Conservation (phyloP, 495 filamentous ascomycete species). For the Lasiosphaeris hirsuta region DNA sequence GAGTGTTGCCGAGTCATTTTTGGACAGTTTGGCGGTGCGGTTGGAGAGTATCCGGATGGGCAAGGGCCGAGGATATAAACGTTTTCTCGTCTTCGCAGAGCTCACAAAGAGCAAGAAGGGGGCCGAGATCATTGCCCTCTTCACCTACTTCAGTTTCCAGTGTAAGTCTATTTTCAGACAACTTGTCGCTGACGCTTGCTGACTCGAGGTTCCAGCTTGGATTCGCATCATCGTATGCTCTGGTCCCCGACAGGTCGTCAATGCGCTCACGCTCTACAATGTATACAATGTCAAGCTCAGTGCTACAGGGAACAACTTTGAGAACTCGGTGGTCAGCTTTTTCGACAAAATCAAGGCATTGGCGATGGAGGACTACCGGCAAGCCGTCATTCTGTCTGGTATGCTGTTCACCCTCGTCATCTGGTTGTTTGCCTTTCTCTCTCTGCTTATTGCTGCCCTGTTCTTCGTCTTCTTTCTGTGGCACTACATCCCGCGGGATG, state of each 20-base stretch:
- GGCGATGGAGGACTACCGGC: conserved; percentile 64
- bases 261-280: conserved; percentile 80
- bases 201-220: conserved; percentile 53
- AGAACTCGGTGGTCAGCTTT: conserved; percentile 57
- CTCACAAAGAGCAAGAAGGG: conserved; percentile 90
- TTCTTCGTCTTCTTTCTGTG: conserved; percentile 87
- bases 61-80: conserved; percentile 65
- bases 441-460: conserved; percentile 64
- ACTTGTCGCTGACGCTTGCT: background rate
- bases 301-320: conserved; percentile 55
- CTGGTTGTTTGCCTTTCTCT: conserved; percentile 79
- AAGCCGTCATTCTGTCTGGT: conserved; percentile 75
- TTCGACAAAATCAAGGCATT: conserved; percentile 73
- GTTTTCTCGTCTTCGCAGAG: conserved; percentile 89
- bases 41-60: conserved; percentile 73
- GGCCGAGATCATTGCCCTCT: conserved; percentile 85
- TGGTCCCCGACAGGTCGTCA: conserved; percentile 85
- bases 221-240: conserved; percentile 83
- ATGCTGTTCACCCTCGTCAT: conserved; percentile 91
- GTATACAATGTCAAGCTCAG: conserved; percentile 66
- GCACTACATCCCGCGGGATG: conserved; percentile 75
- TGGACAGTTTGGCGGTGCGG: conserved; percentile 80
- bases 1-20: conserved; percentile 84
- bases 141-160: conserved; percentile 93
- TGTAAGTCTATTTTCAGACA: conserved; percentile 46